Evolutionary conservation across 2,329 filamentous ascomycete species (phyloP), one percentile per base, ranked within the genome.

Genomic region (Ampelomyces quisqualis): DNA sequence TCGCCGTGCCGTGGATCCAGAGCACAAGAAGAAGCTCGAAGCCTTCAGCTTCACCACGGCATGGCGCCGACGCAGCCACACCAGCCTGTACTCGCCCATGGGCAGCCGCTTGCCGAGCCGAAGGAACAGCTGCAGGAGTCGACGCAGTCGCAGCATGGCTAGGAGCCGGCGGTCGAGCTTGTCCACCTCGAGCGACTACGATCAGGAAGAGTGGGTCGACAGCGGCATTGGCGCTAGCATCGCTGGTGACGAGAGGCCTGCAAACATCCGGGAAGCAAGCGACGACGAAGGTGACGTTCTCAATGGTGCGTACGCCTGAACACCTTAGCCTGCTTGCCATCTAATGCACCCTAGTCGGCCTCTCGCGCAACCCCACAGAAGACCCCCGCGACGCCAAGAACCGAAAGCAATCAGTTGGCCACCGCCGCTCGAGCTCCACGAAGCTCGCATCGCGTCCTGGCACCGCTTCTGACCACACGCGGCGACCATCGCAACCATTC

Each of bases 11-110:
- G 73, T 75, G 28, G 70, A 70, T 43, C 74, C 74, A 28, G 70
- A 74, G 51, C 74, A 77, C 69, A 75, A 74, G 56, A 73, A 72
- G 51, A 66, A 69, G 32, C 66, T 77, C 24, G 74, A 76, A 50
- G 55, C 71, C 10, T 77, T 75, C 60, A 68, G 49, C 42, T 76
- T 73, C 53, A 62, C 63, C 15, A 70, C 70, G 13, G 71, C 73
- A 15, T 76, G 73, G 73, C 66, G 72, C 18, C 60, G 70, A 38
- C 69, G 65, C 51, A 73, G 70, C 50, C 67, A 69, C 36, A 62
- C 69, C 34, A 73, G 69, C 45, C 56, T 70, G 40, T 75, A 76
- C 58, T 70, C 65, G 34, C 74, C 74, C 23, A 75, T 76, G 73
- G 73, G 73, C 26, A 74, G 70, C 34, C 59, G 73, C 27, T 60